A percentile compares a stretch with the other conserved stretches of the same genome.
phyloP scores from a whole-genome alignment of 2,329 filamentous ascomycete genomes.

The Pseudogymnoascus sp. region DNA sequence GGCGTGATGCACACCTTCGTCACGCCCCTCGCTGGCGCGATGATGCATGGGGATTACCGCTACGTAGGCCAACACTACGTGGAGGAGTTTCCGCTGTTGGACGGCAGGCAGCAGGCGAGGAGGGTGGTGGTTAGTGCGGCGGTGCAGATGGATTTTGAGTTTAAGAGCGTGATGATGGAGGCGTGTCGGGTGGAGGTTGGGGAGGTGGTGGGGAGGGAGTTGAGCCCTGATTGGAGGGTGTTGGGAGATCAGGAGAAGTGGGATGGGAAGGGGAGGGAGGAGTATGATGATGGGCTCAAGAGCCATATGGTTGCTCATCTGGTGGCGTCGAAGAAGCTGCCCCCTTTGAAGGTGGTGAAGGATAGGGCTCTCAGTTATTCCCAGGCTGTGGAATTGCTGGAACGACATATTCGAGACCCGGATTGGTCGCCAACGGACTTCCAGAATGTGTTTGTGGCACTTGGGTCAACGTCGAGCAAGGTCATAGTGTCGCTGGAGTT shows the following conservation, averaged over 20 bases:
- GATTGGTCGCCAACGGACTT: neutral
- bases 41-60: constrained; percentile 22
- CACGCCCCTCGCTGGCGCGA: constrained; percentile 17
- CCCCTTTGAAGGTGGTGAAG: constrained; percentile 12
- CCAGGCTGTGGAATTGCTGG: constrained; percentile 14
- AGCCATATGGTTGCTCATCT: constrained; percentile 21
- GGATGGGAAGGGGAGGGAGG: constrained; percentile 10
- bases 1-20: constrained; percentile 23
- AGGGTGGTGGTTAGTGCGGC: constrained; percentile 20
- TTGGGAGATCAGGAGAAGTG: constrained; percentile 17
- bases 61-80: constrained; percentile 18
- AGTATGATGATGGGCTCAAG: constrained; percentile 19
- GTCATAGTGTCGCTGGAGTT: constrained; percentile 20
- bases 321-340: constrained; percentile 12
- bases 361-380: neutral
- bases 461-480: neutral
- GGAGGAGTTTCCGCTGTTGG: constrained; percentile 12
- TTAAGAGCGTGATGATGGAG: constrained; percentile 19
- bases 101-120: constrained; percentile 13
- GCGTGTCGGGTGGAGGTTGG: constrained; percentile 14
- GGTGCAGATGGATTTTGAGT: constrained; percentile 25
- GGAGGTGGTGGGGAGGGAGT: constrained; percentile 14
- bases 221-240: constrained; percentile 14
- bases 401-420: neutral
- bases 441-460: neutral